Evolutionary conservation across 2,329 filamentous ascomycete genomes (phyloP), one percentile per base, ranked within the genome.

Genomic region (Graphiopsis chlorocephala): DNA sequence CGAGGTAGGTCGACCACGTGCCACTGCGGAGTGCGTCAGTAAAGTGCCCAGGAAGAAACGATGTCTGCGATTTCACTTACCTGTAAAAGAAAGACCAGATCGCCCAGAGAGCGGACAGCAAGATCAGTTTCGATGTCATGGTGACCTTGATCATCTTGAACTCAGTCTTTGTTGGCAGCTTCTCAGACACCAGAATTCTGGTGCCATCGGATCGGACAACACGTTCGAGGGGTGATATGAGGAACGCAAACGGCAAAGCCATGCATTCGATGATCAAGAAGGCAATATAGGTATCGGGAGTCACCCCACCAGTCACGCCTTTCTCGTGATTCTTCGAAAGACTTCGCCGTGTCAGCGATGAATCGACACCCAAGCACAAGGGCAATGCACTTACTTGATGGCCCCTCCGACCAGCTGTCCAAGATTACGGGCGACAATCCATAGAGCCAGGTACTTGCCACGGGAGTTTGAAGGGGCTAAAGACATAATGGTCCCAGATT

Each of bases 231-330:
- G 80, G 80, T 2, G 76, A 76, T 23, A 82, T 81, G n/a, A 82
- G 67, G 47, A 82, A 75, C 3, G 80, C 80, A 38, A 82, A 81
- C 4, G 80, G 80, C 1, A 82, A 65, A 6, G 80, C 80, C 65
- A 82, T 69, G 65, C 75, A 78, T 64, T 82, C 79, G 47, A 82
- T 82, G 52, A 81, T 81, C 56, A 82, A 69, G 66, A 82, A 82
- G 2, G 80, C 80, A 55, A 82, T 67, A 50, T 81, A 82, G 3
- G 80, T 82, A 63, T 81, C 77, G 0, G 80, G 78, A 0, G 78
- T 77, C 8, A 82, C 56, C 10, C 56, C 56, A 2, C 56, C 56
- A 29, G 56, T 59, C 25, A 59, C 29, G 66, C 56, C 56, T 59
- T 59, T 59, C 25, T 6, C n/a, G 38, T 59, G 56, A 29, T 59